Evolutionary conservation across 129 eudicot genomes (phyloP), one percentile per base, ranked within the genome.

Genomic region (Flaveria brownii): DNA sequence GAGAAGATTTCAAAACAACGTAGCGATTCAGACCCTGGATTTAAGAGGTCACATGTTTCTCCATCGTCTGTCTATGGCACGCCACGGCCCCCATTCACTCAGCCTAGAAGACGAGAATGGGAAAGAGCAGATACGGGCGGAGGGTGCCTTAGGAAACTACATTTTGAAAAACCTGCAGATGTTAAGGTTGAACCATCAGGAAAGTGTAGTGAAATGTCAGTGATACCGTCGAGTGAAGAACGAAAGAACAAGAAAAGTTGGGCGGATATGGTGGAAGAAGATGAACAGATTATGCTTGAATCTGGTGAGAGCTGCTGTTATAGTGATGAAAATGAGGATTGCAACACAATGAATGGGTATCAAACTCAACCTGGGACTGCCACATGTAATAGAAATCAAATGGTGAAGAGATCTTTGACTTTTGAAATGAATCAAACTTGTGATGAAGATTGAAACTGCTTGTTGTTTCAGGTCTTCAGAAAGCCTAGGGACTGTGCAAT

Each of bases 201-300:
- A 9, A 64, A 50, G 28, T 64, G 73, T 49, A 16, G 66, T 46
- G 81, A 75, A 68, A 22, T 61, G 66, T 10, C 77, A 18, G 51
- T 20, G 36, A 69, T 74, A 33, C 73, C 78, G 41, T 45, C n/a
- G 16, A 61, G 42, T 25, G 79, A 84, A 46, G 85, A 33, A 63
- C 43, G 2, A 17, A 54, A 66, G 25, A 75, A n/a, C 6, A 86
- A 82, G 76, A 90, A 87, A 80, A 85, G 88, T 65, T 93, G 98
- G 98, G 98, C 98, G 45, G 98, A 93, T 79, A 85, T 88, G 89
- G 97, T 84, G 62, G 98, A 93, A 60, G 98, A 93, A 83, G 96
- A 93, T 3, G 98, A 93, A 55, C 83, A 73, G 80, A 82, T 70
- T 59, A 39, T 78, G 76, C 81, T 69, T 73, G 72, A 76, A 69